These are phyloP conservation scores for Taxillus chinensis DNA, from an alignment of 164 flowering plant genomes.

Conservation along the genomic window DNA sequence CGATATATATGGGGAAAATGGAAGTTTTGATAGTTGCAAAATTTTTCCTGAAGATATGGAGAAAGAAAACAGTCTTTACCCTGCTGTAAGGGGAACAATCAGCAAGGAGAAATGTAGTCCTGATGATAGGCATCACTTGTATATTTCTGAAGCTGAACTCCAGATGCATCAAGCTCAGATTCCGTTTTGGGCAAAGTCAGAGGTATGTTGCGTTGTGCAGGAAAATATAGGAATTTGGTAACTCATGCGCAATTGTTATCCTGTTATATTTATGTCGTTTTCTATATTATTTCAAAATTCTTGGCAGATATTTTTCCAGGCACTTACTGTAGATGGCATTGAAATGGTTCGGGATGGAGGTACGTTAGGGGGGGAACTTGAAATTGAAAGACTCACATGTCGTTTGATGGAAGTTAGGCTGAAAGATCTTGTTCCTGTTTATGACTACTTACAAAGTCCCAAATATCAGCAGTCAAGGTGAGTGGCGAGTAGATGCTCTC, in stretches of 20 bases:
- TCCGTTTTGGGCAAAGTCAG: slow-evolving; percentile 63
- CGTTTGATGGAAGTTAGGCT: slow-evolving; percentile 57
- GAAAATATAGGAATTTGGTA: neutral
- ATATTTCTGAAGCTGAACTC: slow-evolving; percentile 69
- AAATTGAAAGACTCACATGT: slow-evolving; percentile 49
- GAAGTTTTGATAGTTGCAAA: slow-evolving; percentile 29
- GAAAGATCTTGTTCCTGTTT: slow-evolving; percentile 52
- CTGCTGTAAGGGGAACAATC: slow-evolving; percentile 12
- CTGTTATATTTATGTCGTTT: no score
- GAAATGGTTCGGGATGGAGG: slow-evolving; percentile 14
- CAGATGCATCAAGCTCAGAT: slow-evolving; percentile 45
- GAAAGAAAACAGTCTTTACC: slow-evolving; percentile 13
- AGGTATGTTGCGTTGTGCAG: slow-evolving; percentile 32
- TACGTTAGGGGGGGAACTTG: slow-evolving; percentile 42
- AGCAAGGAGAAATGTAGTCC: slow-evolving; percentile 20
- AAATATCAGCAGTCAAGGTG: slow-evolving; percentile 50
- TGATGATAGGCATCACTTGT: slow-evolving; percentile 49
- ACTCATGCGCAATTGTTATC: no score
- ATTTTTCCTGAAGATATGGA: slow-evolving; percentile 30
- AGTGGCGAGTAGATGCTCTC: neutral
- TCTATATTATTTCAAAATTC: neutral
- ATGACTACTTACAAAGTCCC: slow-evolving; percentile 37
- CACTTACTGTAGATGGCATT: slow-evolving; percentile 28
- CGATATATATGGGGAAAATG: slow-evolving; percentile 68
- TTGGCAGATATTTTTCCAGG: slow-evolving; percentile 55